Base-by-base conservation (phyloP, 352 stramenopile species). In the Halophytophthora polymorphica region DNA sequence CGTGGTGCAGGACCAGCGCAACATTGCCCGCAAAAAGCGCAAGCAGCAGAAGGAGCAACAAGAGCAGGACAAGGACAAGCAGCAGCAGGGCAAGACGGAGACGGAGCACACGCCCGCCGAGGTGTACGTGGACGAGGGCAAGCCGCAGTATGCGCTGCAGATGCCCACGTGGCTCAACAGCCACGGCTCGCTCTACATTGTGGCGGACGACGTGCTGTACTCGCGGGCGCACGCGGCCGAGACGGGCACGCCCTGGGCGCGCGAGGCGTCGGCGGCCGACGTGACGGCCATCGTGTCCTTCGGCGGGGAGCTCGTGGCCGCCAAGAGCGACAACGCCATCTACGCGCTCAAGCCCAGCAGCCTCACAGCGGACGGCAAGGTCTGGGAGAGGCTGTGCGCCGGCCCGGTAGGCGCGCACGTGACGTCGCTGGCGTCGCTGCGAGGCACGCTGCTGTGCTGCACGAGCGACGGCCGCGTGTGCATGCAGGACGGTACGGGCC, bases 121-220 rank as follows among this genome's bases (percentile, higher is more conserved):
- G 7, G 22, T 42, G 6, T 67, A 62, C 37, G 51, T 58, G 21
- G 55, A 64, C 25, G 56, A 74, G 21, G 36, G n/a, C 25, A 76
- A 73, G 49, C 57, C 59, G 8, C 36, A 75, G 42, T 75, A 72
- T 42, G 35, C 57, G 5, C 56, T 78, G 11, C 65, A 69, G 49
- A 76, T 91, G 34, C 83, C 83, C 23, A 58, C 67, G 34, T 94
- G 83, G 81, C 75, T 94, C 28, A 78, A 74, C 44, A 88, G 78
- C 55, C 72, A 88, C 46, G 83, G 83, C 3, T 90, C 79, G 39
- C 65, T 94, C 23, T 91, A 69, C 58, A 51, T 86, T 18, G 71
- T 94, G 15, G 72, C 68, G 6, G 64, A 80, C 34, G 43, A 63
- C 0, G 65, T 72, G 48, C 51, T 94, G 33, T 90, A 83, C 57